Evolutionary conservation across 1,284 basidiomycete genomes (phyloP), one percentile per base, ranked within the genome.

Genomic region (Malassezia psittaci): DNA sequence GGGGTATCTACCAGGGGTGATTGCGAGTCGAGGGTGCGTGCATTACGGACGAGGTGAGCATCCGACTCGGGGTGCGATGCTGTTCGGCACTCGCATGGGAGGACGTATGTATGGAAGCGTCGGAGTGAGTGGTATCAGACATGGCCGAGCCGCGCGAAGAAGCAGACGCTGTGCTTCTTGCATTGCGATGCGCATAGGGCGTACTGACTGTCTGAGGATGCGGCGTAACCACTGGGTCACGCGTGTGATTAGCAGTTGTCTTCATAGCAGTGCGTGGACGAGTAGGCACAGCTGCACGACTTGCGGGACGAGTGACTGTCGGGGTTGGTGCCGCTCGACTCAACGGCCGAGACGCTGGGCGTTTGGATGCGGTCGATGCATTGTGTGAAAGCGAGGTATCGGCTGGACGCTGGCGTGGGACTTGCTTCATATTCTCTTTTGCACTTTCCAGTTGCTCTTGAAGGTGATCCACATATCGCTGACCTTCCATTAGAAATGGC

Each of bases 401-500:
- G 33, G 35, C 19, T 1, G 46, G 8, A n/a, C 35, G 47, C 16
- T 33, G 16, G 49, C 43, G 39, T 32, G 49, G 12, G 18, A 47
- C 24, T n/a, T 38, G 34, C 48, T 45, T 38, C 40, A 12, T 39
- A 37, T 66, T 66, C 52, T 68, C 66, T 37, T 66, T 68, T 13
- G 61, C 52, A 9, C 61, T 64, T 10, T 57, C 68, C 6, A 65
- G 59, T 53, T 63, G 60, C n/a, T 65, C 65, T 24, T 60, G 29
- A 29, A 96, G 82, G 57, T 86, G 78, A 51, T 87, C 85, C 24
- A 93, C 76, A 64, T 96, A 85, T 58, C 86, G 83, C 61, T 85
- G 81, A 7, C 91, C 91, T 60, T 88, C 83, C 10, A 96, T 85
- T 44, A 88, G 80, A 80, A 98, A 96, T 0, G 83, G 80, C 16